Percentiles rank a stretch among this genome's conserved stretches.
Evolutionary conservation across 306 rosid species (phyloP).

Genomic region (Prunus fruticosa): DNA sequence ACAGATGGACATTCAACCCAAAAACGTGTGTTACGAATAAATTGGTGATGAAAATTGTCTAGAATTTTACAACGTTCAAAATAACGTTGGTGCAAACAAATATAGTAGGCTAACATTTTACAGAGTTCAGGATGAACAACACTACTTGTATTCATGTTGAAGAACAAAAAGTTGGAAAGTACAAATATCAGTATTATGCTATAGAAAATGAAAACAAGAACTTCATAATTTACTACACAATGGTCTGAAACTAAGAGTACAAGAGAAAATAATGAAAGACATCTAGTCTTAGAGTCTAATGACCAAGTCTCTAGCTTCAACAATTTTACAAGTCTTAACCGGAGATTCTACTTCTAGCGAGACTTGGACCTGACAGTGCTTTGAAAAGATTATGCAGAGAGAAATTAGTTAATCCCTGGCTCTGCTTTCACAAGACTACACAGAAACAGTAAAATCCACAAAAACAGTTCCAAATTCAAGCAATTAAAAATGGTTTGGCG

Average conservation of each 20-base stretch:
- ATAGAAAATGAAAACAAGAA: neutral
- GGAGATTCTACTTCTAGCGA: neutral
- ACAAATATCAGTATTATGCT: neutral
- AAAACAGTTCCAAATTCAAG: neutral
- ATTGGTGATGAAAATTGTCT: neutral
- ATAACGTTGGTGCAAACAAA: neutral
- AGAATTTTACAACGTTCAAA: neutral
- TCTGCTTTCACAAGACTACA: neutral
- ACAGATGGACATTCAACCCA: constrained; percentile 3
- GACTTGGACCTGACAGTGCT: neutral
- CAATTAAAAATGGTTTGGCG: neutral
- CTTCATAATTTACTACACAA: neutral
- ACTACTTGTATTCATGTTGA: neutral
- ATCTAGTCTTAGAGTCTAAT: neutral
- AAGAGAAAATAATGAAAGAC: neutral
- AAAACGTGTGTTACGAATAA: neutral
- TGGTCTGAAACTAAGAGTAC: neutral
- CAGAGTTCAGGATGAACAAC: neutral
- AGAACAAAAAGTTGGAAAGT: neutral
- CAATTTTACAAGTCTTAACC: neutral
- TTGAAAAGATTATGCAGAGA: neutral
- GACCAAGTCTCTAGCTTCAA: neutral
- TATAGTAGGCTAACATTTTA: neutral
- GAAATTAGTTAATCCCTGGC: neutral
- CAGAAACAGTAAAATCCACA: neutral